These are phyloP conservation scores for Phytophthora palmivora DNA, from an alignment of 352 stramenopile species.

Conservation along the genomic window DNA sequence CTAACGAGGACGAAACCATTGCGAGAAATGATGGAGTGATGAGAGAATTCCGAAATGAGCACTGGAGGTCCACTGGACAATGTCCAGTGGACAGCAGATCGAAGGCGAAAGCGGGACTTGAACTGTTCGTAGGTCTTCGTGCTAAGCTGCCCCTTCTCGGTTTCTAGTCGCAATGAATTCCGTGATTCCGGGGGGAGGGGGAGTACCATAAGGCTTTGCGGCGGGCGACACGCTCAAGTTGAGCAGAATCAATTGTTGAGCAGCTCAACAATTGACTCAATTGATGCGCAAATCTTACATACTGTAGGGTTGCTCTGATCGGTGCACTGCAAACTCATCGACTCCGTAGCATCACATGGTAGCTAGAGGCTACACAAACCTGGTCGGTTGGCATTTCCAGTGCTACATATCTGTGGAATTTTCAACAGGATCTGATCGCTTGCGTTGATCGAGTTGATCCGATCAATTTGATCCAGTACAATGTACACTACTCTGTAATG, in stretches of 20 bases:
- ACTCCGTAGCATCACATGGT: constrained; percentile 6
- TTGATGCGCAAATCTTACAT: constrained; percentile 14
- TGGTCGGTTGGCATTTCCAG: constrained; percentile 17
- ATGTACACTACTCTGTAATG: too few relatives aligned
- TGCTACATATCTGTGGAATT: too few relatives aligned
- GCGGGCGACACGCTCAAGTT: not conserved
- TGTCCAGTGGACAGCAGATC: too few relatives aligned
- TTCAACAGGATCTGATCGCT: constrained; percentile 3
- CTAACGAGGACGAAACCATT: constrained; percentile 24
- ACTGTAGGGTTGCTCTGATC: constrained; percentile 21
- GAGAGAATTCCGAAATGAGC: constrained; percentile 34
- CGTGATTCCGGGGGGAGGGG: constrained; percentile 12
- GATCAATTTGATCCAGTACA: too few relatives aligned
- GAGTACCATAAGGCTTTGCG: constrained; percentile 21
- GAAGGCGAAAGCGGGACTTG: not conserved
- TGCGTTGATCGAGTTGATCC: not conserved
- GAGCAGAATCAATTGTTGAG: too few relatives aligned
- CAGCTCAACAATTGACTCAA: not conserved
- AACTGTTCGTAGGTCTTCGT: constrained; percentile 4
- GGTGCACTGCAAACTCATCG: constrained; percentile 4
- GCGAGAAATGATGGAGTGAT: constrained; percentile 1
- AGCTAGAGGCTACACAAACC: constrained; percentile 4
- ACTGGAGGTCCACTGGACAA: too few relatives aligned
- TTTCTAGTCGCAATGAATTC: constrained; percentile 29
- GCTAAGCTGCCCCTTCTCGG: constrained; percentile 14